A percentile compares a stretch with the other conserved stretches of the same genome.
Evolutionary conservation across 495 filamentous ascomycete genomes (phyloP).

Genomic region (Penicillium diatomitis): DNA sequence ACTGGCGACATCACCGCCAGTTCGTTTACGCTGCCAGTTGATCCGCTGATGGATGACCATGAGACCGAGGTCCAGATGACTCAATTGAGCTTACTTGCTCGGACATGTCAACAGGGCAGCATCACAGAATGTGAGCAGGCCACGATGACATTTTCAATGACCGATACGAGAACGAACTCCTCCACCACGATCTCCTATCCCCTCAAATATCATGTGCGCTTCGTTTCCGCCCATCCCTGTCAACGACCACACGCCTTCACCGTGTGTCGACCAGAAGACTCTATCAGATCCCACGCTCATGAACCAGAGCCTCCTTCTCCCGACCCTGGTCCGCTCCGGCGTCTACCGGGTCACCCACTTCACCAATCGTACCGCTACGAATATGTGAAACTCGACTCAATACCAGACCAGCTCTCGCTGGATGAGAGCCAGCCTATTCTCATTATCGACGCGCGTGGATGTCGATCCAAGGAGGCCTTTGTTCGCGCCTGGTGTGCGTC

Average conservation of each 20-base stretch:
- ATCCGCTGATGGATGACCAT: conserved; percentile 7
- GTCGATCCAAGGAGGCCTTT: conserved; percentile 52
- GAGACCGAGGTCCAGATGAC: conserved; percentile 8
- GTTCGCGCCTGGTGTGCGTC: conserved; percentile 62
- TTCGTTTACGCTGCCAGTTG: conserved; percentile 28
- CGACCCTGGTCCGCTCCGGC: conserved; percentile 8
- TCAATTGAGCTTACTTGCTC: conserved; percentile 8
- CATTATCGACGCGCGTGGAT: conserved; percentile 41
- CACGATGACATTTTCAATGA: conserved; percentile 41
- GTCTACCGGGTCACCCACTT: conserved; percentile 51
- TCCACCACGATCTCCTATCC: conserved; percentile 35
- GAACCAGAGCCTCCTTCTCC: conserved; percentile 29
- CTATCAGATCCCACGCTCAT: background rate
- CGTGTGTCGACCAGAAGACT: conserved; percentile 3
- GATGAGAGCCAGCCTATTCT: conserved; percentile 30
- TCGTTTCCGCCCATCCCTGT: conserved; percentile 58
- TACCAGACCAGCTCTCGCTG: conserved; percentile 23
- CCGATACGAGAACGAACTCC: background rate
- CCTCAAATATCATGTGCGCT: conserved; percentile 54
- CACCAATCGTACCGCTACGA: conserved; percentile 53
- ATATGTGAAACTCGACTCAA: conserved; percentile 41
- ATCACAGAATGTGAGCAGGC: conserved; percentile 41
- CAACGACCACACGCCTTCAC: conserved; percentile 40
- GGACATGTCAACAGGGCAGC: conserved; percentile 12
- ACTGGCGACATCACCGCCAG: conserved; percentile 40